Evolutionary conservation across 768 basidiomycete species (phyloP).

Genomic region (Sarcodon sp.): DNA sequence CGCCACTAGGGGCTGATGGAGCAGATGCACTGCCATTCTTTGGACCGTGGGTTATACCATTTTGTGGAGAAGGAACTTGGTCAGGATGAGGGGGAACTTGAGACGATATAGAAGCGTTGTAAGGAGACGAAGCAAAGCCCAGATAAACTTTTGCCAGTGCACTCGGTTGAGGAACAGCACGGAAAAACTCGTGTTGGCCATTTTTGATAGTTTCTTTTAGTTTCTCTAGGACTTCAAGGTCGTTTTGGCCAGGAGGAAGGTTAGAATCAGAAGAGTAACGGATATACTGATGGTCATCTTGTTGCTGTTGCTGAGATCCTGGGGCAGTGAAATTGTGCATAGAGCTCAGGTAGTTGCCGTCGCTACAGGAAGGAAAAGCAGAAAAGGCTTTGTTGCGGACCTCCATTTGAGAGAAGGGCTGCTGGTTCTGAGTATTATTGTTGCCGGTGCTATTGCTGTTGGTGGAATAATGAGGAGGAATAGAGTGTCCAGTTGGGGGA

Average conservation of each 20-base stretch:
- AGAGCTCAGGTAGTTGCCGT: conserved; percentile 14
- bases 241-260: conserved; percentile 43
- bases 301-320: conserved; percentile 15
- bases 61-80: conserved; percentile 18
- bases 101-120: conserved; percentile 10
- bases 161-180: conserved; percentile 50
- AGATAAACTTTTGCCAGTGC: conserved; percentile 53
- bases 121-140: conserved; percentile 19
- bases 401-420: conserved; percentile 14
- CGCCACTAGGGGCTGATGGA: neutral
- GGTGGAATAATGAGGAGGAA: conserved; percentile 22
- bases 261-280: conserved; percentile 2
- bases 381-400: conserved; percentile 1
- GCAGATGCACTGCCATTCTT: conserved; percentile 9
- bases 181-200: conserved; percentile 62
- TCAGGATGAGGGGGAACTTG: conserved; percentile 23
- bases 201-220: conserved; percentile 63
- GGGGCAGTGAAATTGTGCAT: conserved; percentile 17
- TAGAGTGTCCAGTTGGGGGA: conserved; percentile 19
- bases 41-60: conserved; percentile 6
- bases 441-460: conserved; percentile 16
- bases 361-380: conserved; percentile 16
- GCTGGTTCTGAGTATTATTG: conserved; percentile 19
- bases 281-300: conserved; percentile 13
- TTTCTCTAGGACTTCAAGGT: conserved; percentile 63